phyloP scores from a whole-genome alignment of 192 early-diverging fungal genomes.

The Kickxella alabastrina region DNA sequence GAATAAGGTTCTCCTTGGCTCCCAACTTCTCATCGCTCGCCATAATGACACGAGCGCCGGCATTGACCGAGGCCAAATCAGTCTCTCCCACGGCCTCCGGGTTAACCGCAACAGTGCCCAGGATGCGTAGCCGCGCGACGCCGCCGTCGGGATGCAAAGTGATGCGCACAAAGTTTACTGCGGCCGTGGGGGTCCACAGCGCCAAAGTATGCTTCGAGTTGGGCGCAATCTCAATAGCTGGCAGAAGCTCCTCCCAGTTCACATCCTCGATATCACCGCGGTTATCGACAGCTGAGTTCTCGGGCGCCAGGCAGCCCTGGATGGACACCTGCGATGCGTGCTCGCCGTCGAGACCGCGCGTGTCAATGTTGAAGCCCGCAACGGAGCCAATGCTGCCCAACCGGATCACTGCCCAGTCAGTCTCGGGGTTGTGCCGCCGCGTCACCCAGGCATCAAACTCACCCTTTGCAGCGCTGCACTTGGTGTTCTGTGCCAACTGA shows the following conservation, averaged over 20 bases:
- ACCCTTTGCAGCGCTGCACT: background rate
- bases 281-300: conserved; percentile 13
- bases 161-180: conserved; percentile 60
- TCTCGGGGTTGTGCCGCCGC: conserved; percentile 75
- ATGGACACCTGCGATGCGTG: conserved; percentile 75
- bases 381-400: conserved; percentile 80
- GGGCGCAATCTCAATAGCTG: conserved; percentile 62
- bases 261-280: conserved; percentile 45
- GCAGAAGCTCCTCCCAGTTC: conserved; percentile 64
- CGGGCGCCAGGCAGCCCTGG: conserved; percentile 58
- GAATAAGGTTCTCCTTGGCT: conserved; percentile 69
- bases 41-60: conserved; percentile 57
- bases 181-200: conserved; percentile 49
- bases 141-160: conserved; percentile 74
- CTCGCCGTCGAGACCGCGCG: conserved; percentile 84
- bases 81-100: conserved; percentile 40
- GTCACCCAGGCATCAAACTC: conserved; percentile 84
- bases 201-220: conserved; percentile 60
- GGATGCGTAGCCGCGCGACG: conserved; percentile 65
- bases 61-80: conserved; percentile 60
- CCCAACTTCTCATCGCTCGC: conserved; percentile 67
- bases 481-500: background rate
- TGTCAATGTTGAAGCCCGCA: conserved; percentile 82
- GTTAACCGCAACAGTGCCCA: conserved; percentile 53
- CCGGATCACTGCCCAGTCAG: conserved; percentile 83